Evolutionary conservation across 768 basidiomycete genomes (phyloP).

Genomic region (Pleurotus platypus): DNA sequence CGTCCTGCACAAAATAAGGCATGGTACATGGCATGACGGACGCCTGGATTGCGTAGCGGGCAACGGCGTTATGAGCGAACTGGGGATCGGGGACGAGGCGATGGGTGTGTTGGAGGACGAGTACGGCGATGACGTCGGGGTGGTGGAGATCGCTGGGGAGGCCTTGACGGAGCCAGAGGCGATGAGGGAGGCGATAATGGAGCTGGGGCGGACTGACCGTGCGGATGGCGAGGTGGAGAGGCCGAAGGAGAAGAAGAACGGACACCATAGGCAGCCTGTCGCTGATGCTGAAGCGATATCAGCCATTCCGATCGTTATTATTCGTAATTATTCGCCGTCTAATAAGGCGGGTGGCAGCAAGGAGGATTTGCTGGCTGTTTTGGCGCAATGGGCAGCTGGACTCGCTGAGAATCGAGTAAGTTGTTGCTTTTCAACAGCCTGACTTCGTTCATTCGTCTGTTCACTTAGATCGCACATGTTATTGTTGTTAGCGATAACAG

Average conservation of each 20-base stretch:
- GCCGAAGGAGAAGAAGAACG: constrained; percentile 24
- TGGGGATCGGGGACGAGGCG: constrained; percentile 78
- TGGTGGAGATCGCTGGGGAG: constrained; percentile 15
- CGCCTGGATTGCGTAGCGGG: constrained; percentile 83
- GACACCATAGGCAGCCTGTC: background rate
- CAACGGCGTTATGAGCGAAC: constrained; percentile 81
- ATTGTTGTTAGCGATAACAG: constrained; percentile 88
- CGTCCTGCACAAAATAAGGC: constrained; percentile 43
- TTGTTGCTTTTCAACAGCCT: background rate
- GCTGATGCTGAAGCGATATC: constrained; percentile 47
- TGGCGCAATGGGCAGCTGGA: constrained; percentile 83
- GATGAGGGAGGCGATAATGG: constrained; percentile 14
- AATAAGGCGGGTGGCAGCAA: constrained; percentile 47
- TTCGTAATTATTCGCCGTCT: constrained; percentile 69
- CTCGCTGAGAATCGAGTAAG: constrained; percentile 78
- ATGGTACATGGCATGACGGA: constrained; percentile 84
- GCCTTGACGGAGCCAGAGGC: constrained; percentile 10
- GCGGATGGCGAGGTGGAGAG: constrained; percentile 11
- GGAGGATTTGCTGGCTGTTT: constrained; percentile 69
- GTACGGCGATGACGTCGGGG: constrained; percentile 51
- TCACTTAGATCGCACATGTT: constrained; percentile 78
- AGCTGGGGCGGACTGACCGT: constrained; percentile 3
- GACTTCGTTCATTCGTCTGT: background rate
- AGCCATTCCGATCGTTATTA: constrained; percentile 80
- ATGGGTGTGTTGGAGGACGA: constrained; percentile 28